Conservation (phyloP, 371 early-diverging fungal genomes). For the Smittium mucronatum region DNA sequence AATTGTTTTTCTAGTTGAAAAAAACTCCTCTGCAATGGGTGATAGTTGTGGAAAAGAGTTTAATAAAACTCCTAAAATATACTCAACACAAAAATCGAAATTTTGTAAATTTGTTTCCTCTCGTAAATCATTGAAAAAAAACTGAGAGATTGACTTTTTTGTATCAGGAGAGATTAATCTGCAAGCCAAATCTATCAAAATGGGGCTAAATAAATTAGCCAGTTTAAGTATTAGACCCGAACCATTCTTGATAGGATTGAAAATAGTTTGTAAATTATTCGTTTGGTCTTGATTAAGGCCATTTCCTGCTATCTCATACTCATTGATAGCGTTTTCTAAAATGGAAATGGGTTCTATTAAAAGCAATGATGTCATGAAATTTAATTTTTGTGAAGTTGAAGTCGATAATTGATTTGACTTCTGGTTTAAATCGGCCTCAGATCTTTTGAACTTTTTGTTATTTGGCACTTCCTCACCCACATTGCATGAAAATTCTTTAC, state of each 20-base stretch:
- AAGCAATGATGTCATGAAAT: conserved; percentile 21
- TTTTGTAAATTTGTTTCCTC: not conserved
- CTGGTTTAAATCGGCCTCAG: not conserved
- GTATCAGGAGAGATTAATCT: conserved; percentile 52
- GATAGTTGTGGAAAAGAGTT: conserved; percentile 61
- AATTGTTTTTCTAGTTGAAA: not conserved
- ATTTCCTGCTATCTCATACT: not conserved
- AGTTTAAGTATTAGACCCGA: conserved; percentile 29
- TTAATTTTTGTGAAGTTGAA: conserved; percentile 6
- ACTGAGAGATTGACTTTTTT: too few relatives aligned
- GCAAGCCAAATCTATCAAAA: conserved; percentile 66
- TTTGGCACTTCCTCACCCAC: not conserved
- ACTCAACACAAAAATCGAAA: conserved; percentile 18
- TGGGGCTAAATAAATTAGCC: conserved; percentile 50
- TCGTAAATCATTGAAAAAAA: conserved; percentile 33
- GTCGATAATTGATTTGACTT: not conserved
- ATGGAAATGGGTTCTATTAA: conserved; percentile 17
- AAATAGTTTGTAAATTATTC: not conserved
- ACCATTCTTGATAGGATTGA: conserved; percentile 13
- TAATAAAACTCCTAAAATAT: conserved; percentile 49
- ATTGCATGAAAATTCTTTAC: too few relatives aligned
- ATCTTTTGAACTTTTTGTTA: conserved; percentile 1
- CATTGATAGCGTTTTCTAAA: not conserved
- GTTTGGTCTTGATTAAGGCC: not conserved
- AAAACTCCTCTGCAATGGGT: conserved; percentile 20